Conservation (phyloP, 2,329 filamentous ascomycete species). For the Penicillium expansum region DNA sequence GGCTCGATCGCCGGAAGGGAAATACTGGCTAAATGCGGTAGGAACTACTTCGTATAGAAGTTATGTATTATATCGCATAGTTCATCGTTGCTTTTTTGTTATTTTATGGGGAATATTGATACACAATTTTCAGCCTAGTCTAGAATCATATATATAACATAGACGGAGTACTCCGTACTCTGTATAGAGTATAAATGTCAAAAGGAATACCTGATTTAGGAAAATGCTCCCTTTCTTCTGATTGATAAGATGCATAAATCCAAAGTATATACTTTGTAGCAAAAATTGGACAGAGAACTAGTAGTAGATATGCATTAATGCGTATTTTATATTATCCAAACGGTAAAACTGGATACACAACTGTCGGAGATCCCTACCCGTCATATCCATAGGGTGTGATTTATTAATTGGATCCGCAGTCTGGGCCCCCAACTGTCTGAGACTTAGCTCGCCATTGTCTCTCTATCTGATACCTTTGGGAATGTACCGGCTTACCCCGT, state of each 20-base stretch:
- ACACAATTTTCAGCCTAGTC: neutral
- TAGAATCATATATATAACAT: neutral
- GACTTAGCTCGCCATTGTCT: conserved; percentile 11
- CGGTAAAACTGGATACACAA: conserved; percentile 14
- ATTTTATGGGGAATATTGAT: neutral
- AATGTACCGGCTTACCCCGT: conserved; percentile 12
- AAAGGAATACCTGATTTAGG: no score
- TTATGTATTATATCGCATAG: neutral
- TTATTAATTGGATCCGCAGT: conserved; percentile 1
- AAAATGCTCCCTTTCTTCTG: neutral
- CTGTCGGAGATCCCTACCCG: conserved; percentile 20
- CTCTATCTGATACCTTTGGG: conserved; percentile 16
- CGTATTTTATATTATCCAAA: no score
- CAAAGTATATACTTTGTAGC: neutral
- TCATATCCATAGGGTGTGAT: conserved; percentile 12
- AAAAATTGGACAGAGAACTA: neutral
- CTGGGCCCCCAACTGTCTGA: conserved; percentile 9
- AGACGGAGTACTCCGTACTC: no score
- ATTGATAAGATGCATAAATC: conserved; percentile 1
- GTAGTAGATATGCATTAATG: no score
- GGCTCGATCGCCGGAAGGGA: neutral
- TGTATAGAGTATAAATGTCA: no score
- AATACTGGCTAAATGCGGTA: neutral
- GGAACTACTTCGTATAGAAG: neutral
- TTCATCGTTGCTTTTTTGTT: neutral